phyloP scores from a whole-genome alignment of 371 early-diverging fungal genomes.

The Gilbertella persicaria region DNA sequence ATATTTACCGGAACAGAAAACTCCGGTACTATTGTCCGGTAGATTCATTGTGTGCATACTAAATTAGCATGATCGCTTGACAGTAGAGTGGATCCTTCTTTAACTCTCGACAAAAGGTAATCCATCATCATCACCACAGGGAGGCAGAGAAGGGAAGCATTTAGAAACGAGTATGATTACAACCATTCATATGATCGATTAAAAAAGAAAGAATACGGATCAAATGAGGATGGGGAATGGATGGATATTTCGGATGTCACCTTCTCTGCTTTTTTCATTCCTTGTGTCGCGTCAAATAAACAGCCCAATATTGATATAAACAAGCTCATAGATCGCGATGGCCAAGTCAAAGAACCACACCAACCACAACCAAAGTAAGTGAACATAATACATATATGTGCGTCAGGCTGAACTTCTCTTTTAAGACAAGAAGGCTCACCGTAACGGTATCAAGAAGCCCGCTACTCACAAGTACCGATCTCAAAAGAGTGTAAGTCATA shows the following conservation, averaged over 20 bases:
- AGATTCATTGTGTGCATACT: no score
- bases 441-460: slow-evolving; percentile 97
- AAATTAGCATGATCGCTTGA: no score
- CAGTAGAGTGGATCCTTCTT: slow-evolving; percentile 3
- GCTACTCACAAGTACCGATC: slow-evolving; percentile 86
- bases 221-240: no score
- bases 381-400: no score
- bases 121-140: neutral
- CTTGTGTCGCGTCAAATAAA: neutral
- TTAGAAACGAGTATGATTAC: neutral
- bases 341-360: slow-evolving; percentile 99
- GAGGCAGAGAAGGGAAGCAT: neutral
- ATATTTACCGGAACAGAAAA: no score
- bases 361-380: slow-evolving; percentile 97
- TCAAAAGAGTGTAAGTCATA: slow-evolving; percentile 89
- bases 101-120: slow-evolving; percentile 27
- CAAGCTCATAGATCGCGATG: slow-evolving; percentile 55
- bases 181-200: slow-evolving; percentile 1
- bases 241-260: neutral
- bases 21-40: no score
- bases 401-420: no score
- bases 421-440: slow-evolving; percentile 98
- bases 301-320: neutral
- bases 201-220: no score
- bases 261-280: neutral